phyloP scores from a whole-genome alignment of 73 alveolate genomes.

The Tetrahymena malaccensis region DNA sequence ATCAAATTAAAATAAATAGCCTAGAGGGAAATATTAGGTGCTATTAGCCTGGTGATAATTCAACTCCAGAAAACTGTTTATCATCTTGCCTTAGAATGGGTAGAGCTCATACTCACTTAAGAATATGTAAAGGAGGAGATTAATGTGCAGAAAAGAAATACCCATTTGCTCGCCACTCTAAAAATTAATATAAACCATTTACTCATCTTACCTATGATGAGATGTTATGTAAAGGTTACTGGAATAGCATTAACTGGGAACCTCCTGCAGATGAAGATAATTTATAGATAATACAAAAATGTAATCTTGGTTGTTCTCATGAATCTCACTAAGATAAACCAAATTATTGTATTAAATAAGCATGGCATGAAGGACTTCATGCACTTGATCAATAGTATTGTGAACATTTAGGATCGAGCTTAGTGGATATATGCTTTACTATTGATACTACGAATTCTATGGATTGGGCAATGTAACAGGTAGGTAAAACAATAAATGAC shows the following conservation, averaged over 20 bases:
- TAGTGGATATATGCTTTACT: background rate
- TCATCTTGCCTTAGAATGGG: background rate
- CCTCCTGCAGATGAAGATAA: background rate
- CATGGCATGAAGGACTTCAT: background rate
- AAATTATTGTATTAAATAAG: background rate
- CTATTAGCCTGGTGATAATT: background rate
- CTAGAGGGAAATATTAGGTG: background rate
- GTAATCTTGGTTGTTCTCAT: background rate
- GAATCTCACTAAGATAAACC: background rate
- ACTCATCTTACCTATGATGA: background rate
- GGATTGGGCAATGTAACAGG: background rate
- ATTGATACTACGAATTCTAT: background rate
- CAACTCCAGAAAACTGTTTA: background rate
- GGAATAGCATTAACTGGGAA: background rate
- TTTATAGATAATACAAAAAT: background rate
- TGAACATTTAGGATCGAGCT: background rate
- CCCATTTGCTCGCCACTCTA: background rate
- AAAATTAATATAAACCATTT: background rate
- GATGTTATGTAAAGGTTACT: background rate
- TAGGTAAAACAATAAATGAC: background rate
- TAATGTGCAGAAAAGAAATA: background rate
- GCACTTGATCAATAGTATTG: background rate
- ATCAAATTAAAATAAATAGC: background rate
- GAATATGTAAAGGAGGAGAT: background rate
- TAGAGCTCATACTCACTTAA: background rate